phyloP scores from a whole-genome alignment of 2,329 filamentous ascomycete species.

The Neopestalotiopsis clavispora region DNA sequence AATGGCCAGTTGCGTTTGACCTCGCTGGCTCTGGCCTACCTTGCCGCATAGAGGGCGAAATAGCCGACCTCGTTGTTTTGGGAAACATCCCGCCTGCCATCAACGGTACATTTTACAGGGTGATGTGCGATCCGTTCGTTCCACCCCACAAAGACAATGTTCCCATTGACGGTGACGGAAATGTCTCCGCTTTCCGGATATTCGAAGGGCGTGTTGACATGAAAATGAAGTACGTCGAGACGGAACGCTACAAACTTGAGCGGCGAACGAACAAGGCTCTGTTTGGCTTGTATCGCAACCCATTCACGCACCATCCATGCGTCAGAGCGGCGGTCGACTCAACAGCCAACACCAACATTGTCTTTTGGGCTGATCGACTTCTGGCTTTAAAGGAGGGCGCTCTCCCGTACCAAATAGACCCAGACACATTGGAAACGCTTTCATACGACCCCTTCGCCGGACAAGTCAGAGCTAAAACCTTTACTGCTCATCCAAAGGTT shows the following conservation, averaged over 20 bases:
- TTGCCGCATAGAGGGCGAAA: slow-evolving; percentile 22
- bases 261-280: slow-evolving; percentile 35
- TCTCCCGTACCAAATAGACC: slow-evolving; percentile 41
- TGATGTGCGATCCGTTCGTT: slow-evolving; percentile 47
- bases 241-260: slow-evolving; percentile 39
- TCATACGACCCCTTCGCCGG: slow-evolving; percentile 41
- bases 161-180: slow-evolving; percentile 44
- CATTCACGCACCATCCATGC: slow-evolving; percentile 35
- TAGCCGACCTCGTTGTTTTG: slow-evolving; percentile 29
- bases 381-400: slow-evolving; percentile 49
- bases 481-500: slow-evolving; percentile 44
- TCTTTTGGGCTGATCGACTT: slow-evolving; percentile 49
- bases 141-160: slow-evolving; percentile 40
- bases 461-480: slow-evolving; percentile 39
- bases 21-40: slow-evolving; percentile 1
- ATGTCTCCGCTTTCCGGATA: slow-evolving; percentile 39
- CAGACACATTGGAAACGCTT: slow-evolving; percentile 39
- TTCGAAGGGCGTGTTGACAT: slow-evolving; percentile 35
- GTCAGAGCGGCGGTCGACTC: slow-evolving; percentile 37
- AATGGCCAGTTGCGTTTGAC: neutral
- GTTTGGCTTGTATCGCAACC: slow-evolving; percentile 40
- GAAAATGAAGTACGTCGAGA: slow-evolving; percentile 40
- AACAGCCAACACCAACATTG: slow-evolving; percentile 54
- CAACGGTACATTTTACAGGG: slow-evolving; percentile 39
- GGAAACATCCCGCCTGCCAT: slow-evolving; percentile 35